These are phyloP conservation scores for Buxus sempervirens DNA, from an alignment of 164 flowering plant genomes.

Conservation along the genomic window DNA sequence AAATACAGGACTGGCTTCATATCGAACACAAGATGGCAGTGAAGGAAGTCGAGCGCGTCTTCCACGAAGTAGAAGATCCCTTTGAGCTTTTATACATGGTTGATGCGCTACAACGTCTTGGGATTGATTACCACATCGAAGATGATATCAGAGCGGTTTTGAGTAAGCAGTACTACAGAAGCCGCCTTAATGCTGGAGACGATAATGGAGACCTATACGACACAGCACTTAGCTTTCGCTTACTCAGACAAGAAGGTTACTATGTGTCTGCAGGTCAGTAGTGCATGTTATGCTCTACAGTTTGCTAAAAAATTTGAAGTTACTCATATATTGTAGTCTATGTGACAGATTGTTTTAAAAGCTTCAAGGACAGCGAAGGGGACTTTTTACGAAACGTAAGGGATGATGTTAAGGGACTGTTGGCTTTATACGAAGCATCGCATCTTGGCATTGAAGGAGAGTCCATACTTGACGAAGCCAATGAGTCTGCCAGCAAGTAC, in stretches of 20 bases:
- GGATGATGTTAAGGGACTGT: slow-evolving; percentile 24
- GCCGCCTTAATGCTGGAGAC: neutral
- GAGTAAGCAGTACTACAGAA: neutral
- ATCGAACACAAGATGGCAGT: no score
- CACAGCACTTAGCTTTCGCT: slow-evolving; percentile 19
- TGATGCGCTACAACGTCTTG: slow-evolving; percentile 21
- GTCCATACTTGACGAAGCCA: slow-evolving; percentile 42
- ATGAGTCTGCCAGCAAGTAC: slow-evolving; percentile 20
- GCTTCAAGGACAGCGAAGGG: slow-evolving; percentile 31
- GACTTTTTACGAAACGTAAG: slow-evolving; percentile 15
- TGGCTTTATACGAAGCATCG: slow-evolving; percentile 36
- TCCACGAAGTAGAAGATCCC: no score
- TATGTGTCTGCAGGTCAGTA: slow-evolving; percentile 16
- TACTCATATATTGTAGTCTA: no score
- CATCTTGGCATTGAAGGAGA: slow-evolving; percentile 39
- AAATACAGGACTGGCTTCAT: no score
- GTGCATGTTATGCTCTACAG: no score
- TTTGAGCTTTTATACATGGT: neutral
- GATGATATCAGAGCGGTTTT: slow-evolving; percentile 17
- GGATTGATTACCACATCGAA: slow-evolving; percentile 17
- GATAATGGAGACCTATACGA: neutral
- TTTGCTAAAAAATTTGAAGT: no score
- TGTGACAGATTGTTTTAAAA: slow-evolving; percentile 29
- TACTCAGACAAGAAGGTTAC: slow-evolving; percentile 25
- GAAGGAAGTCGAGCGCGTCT: no score